Evolutionary conservation across 164 flowering plant genomes (phyloP).

Genomic region (Liriodendron chinense): DNA sequence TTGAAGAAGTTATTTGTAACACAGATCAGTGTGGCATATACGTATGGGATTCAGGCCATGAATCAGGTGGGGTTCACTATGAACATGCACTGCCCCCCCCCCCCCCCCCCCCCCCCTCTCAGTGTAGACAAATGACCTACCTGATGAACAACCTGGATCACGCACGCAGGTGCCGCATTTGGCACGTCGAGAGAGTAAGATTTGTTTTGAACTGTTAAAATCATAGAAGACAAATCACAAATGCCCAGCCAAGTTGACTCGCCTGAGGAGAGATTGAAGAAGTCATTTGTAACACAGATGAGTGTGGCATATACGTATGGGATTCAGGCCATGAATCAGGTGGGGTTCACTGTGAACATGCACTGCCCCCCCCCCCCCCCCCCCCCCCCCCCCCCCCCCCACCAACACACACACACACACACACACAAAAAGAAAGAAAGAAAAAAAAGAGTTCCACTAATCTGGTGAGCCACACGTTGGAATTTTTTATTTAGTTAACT

Average conservation of each 20-base stretch:
- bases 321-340: neutral
- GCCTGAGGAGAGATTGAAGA: neutral
- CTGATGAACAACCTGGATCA: neutral
- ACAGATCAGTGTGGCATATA: neutral
- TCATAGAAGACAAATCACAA: neutral
- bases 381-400: too few species aligned
- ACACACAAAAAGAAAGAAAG: too few species aligned
- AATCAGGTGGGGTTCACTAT: neutral
- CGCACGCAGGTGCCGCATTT: too few species aligned
- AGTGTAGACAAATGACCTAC: neutral
- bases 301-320: neutral
- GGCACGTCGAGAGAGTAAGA: neutral
- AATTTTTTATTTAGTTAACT: too few species aligned
- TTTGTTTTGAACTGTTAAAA: neutral
- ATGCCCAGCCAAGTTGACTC: neutral
- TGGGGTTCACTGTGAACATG: neutral
- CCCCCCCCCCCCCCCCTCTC: too few species aligned
- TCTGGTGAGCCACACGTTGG: neutral
- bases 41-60: neutral
- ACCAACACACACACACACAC: too few species aligned
- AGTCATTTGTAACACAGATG: neutral
- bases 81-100: neutral
- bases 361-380: neutral
- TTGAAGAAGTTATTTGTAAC: neutral
- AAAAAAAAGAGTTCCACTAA: too few species aligned